Evolutionary conservation across 2,329 filamentous ascomycete species (phyloP), one percentile per base, ranked within the genome.

Genomic region (Falciphora oryzae): DNA sequence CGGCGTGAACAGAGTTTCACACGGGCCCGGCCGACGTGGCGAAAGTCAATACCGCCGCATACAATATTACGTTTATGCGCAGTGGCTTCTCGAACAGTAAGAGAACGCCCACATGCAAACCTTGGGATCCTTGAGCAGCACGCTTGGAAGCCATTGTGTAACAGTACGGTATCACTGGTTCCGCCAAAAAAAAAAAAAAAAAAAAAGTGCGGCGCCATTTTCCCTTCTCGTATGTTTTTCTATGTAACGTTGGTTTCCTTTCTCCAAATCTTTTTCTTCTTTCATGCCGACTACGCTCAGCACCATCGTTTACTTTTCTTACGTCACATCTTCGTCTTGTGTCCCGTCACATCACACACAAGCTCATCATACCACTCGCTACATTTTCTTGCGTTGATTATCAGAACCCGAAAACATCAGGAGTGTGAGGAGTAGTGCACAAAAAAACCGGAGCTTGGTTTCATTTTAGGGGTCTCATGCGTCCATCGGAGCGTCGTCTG

Each of bases 201-300:
- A n/a, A 10, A 53, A n/a, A 10, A 22, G 18, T 53, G 44, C n/a
- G 44, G 44, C 18, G 7, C 44, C 3, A n/a, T 62, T 62, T 62
- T 18, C n/a, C 60, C 57, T 57, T 50, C 57, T 57, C 35, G 27
- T 64, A 27, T 64, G 22, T n/a, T 53, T 14, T 14, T 50, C 16
- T 25, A 5, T 28, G 16, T 32, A 27, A 11, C 32, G n/a, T 63
- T 35, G 62, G 44, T 60, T 59, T 53, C 35, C 57, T 18, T 59
- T 62, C n/a, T 32, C 18, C 53, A 44, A 53, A 35, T 57, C 57
- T 56, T 64, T 53, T 64, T 63, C 29, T 25, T 63, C 56, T 62
- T 18, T 63, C 7, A 28, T 28, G 57, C 57, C 25, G 22, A 16
- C 10, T 13, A 27, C 16, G 14, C 25, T 13, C 57, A 58, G 6